Base-by-base conservation (phyloP, 2,329 filamentous ascomycete species). In the Fusarium oxysporum region DNA sequence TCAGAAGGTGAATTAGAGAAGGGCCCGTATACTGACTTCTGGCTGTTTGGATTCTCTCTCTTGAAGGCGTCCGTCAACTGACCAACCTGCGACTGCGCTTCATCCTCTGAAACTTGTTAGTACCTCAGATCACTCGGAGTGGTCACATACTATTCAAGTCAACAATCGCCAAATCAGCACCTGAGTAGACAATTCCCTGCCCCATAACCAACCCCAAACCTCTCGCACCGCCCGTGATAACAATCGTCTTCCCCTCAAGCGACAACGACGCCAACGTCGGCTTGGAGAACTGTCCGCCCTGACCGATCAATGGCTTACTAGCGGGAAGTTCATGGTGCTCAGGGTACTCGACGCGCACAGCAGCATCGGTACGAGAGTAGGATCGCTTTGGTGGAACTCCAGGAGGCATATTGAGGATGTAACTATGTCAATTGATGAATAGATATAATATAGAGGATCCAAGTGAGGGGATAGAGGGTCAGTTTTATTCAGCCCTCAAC, bases 181-280 rank as follows among this genome's bases (percentile, higher is more conserved):
- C 96, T 54, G 93, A 96, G 56, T 93, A 92, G 58, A 97, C 93
- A 81, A 97, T 89, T 35, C 93, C 95, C 84, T 97, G 95, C 61
- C 92, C 93, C 93, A 98, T 97, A 72, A 97, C 95, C 65, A 98
- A 85, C 35, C 96, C 96, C 64, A 98, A 83, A 8, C 96, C 96
- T 80, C 95, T 88, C 28, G 95, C 96, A 79, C 95, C 96, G 53
- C 96, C 96, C 0, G 96, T 98, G 23, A 98, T 92, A 35, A 98
- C 86, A 54, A 90, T 93, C 14, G 95, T 92, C 79, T 92, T 92
- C 66, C 91, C 93, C 80, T 97, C 92, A 28, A 98, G 88, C 8
- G 94, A 96, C 84, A 97, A 97, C 30, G 90, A 90, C 23, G 93
- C 91, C 43, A 98, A 87, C 0, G 95, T 97, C 21, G 94, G 92